Base-by-base conservation (phyloP, 176 grass and related monocot species). In the Melocanna baccifera region DNA sequence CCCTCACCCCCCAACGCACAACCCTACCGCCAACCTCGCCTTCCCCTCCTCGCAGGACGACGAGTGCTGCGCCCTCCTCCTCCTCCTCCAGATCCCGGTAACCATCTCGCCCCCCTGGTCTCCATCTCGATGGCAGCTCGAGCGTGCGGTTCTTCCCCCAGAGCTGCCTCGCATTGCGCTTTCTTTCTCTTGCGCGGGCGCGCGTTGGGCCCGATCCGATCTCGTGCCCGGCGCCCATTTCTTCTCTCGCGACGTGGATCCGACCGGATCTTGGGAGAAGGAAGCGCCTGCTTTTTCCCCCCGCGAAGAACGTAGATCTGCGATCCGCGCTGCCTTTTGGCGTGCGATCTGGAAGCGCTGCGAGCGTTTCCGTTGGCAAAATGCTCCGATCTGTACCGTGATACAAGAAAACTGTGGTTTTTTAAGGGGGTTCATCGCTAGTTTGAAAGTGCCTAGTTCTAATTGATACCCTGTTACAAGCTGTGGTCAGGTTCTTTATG, bases 91-190 rank as follows among this genome's bases (percentile, higher is more conserved):
- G 59, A 28, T 75, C 51, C 30, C 84, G 88, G 88, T 90, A 86
- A 83, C 88, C 45, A 23, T 62, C 78, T 58, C 42, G 1, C 23
- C 52, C 0, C 41, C 9, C 15, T 20, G 5, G 0, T 23, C 57
- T 19, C 52, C 6, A 1, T 23, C 12, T 11, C 29, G 0, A 4
- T 5, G 6, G 4, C 3, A 3, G 52, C 81, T 32, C 40, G 23
- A 7, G 5, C 5, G 12, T 7, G 28, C 46, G n/a, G 46, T 43
- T 45, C 69, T 16, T 18, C 26, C 9, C 22, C 9, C 62, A 77
- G 83, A 86, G 79, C 79, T 84, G 79, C 66, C 74, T 32, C 30
- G 74, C 89, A 83, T 90, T 90, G 73, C 83, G 4, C 43, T 2
- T 7, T n/a, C 50, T 36, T 43, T 20, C 52, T 4, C 4, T 30